Evolutionary conservation across 768 basidiomycete species (phyloP).

Genomic region (Heimioporus sp.): DNA sequence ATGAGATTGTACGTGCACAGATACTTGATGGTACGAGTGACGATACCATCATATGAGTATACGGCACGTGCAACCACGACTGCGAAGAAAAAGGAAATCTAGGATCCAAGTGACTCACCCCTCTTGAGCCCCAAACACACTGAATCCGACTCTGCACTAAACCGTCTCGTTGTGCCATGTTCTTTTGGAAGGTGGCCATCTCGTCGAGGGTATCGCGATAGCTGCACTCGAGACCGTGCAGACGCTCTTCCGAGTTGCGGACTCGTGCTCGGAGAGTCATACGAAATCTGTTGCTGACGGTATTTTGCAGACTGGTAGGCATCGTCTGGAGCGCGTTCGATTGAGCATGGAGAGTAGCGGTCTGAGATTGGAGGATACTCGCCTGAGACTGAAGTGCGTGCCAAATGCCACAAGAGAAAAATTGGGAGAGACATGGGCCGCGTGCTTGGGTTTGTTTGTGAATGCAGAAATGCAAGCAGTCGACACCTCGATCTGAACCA

Average conservation of each 20-base stretch:
- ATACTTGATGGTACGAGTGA: too few relatives aligned
- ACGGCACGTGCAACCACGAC: too few relatives aligned
- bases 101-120: conserved; percentile 38
- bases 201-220: conserved; percentile 69
- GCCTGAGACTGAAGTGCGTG: too few relatives aligned
- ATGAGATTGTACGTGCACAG: too few relatives aligned
- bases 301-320: too few relatives aligned
- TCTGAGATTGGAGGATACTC: too few relatives aligned
- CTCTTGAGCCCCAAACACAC: conserved; percentile 73
- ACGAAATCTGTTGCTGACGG: conserved; percentile 25
- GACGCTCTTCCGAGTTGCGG: conserved; percentile 44
- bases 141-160: conserved; percentile 79
- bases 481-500: conserved; percentile 13
- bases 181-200: conserved; percentile 69
- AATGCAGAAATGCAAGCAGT: conserved; percentile 46
- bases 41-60: too few relatives aligned
- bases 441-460: conserved; percentile 43
- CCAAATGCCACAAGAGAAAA: conserved; percentile 51
- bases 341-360: too few relatives aligned
- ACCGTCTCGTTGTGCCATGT: conserved; percentile 81
- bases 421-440: conserved; percentile 33
- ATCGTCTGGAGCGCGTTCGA: too few relatives aligned
- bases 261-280: conserved; percentile 30
- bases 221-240: conserved; percentile 57
- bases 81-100: not conserved